Evolutionary conservation across 225 moss, liverwort and hornwort genomes (phyloP), one percentile per base, ranked within the genome.

Genomic region (Sphagnum tenellum): DNA sequence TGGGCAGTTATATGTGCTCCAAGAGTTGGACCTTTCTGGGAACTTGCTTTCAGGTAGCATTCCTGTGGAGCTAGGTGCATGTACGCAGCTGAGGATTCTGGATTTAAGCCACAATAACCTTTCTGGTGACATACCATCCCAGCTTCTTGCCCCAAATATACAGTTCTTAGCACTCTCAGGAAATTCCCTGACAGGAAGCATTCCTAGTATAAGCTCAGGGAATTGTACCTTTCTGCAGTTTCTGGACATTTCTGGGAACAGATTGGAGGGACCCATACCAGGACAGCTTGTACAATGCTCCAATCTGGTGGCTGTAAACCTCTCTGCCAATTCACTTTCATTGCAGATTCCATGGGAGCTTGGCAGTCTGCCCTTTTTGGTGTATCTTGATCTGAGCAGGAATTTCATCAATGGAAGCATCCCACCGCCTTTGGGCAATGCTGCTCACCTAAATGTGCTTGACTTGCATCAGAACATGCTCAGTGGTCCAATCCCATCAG

Each of bases 31-130:
- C 59, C 57, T 86, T 29, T 83, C 83, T 0, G 80, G 65, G 3
- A 86, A 86, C 55, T 65, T 64, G 2, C 48, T 86, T 2, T 48
- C 12, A 56, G 83, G 83, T 2, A 64, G 29, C 9, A 80, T 86
- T 5, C 86, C 86, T 1, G 67, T 61, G 9, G 83, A 77, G 45
- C 75, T 86, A 3, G 78, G 86, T 49, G 12, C 50, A 46, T 79
- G 79, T 45, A 65, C 67, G 63, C 80, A 82, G 46, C 82, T 98
- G 5, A 69, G 78, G 45, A 74, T 67, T 70, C 71, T 98, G 65
- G 89, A 98, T 55, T 60, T 98, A 49, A 78, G 90, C 69, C 48
- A 65, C 70, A 98, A 98, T 73, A 82, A 84, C 44, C 76, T 98
- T 46, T 81, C 83, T 2, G 88, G 88, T 7, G 13, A 66, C 59